phyloP scores from a whole-genome alignment of 345 rosid species.

The Eucalyptus polyanthemos region DNA sequence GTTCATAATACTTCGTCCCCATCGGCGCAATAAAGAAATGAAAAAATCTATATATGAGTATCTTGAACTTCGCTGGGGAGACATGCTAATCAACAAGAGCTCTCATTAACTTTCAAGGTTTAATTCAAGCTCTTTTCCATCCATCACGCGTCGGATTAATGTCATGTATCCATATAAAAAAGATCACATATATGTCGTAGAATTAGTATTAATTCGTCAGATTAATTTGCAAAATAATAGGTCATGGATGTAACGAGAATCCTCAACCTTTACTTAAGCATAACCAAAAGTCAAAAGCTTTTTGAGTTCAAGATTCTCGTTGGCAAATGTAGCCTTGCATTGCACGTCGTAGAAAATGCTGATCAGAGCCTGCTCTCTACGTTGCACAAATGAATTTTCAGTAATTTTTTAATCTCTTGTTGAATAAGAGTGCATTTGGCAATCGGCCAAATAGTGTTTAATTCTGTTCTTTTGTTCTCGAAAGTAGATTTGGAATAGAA shows the following conservation, averaged over 20 bases:
- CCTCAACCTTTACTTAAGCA: neutral
- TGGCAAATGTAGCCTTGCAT: neutral
- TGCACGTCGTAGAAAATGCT: neutral
- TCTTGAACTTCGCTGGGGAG: neutral
- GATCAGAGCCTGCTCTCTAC: neutral
- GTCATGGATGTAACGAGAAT: neutral
- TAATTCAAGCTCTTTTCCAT: neutral
- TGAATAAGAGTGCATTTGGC: neutral
- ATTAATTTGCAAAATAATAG: neutral
- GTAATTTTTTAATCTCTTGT: neutral
- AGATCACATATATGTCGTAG: neutral
- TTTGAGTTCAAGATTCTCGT: too few relatives aligned
- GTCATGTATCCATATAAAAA: neutral
- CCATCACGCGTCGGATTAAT: neutral
- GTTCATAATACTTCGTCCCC: neutral
- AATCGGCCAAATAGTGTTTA: fast-evolving
- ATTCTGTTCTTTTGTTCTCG: fast-evolving
- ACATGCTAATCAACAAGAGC: neutral
- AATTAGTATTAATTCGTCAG: neutral
- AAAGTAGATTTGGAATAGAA: fast-evolving
- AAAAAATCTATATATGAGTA: neutral
- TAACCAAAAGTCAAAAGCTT: neutral
- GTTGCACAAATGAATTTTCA: neutral
- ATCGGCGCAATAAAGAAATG: neutral
- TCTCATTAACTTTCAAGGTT: neutral